Conservation (phyloP, 2,329 filamentous ascomycete genomes). For the Cercospora sesami region DNA sequence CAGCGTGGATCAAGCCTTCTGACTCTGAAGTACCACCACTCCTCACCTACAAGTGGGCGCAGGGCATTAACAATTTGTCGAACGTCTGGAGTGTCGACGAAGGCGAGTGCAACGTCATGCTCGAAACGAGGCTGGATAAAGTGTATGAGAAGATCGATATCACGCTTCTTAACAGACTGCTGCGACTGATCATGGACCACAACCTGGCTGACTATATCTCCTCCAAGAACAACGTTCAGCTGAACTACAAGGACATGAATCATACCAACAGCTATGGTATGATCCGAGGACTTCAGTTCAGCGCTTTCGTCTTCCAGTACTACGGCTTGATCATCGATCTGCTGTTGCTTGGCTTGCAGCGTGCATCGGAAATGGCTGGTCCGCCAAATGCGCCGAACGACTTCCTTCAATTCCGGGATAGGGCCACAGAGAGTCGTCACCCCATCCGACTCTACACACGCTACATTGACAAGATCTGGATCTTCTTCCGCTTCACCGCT, state of each 20-base stretch:
- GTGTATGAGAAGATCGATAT: constrained; percentile 99
- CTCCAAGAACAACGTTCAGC: constrained; percentile 97
- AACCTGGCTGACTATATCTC: constrained; percentile 99
- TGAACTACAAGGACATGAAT: constrained; percentile 99
- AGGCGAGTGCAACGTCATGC: constrained; percentile 97
- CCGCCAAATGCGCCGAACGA: constrained; percentile 93
- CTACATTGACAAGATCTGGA: constrained; percentile 98
- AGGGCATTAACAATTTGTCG: constrained; percentile 96
- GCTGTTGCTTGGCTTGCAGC: constrained; percentile 84
- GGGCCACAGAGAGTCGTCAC: constrained; percentile 86
- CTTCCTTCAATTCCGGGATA: constrained; percentile 94
- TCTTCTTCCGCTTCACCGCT: constrained; percentile 89
- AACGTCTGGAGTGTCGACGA: constrained; percentile 93
- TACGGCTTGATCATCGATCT: constrained; percentile 95
- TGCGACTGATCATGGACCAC: constrained; percentile 98
- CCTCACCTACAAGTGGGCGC: constrained; percentile 97
- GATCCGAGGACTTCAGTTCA: constrained; percentile 97
- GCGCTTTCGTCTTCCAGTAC: constrained; percentile 98
- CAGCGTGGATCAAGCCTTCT: constrained; percentile 98
- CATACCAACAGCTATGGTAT: constrained; percentile 98
- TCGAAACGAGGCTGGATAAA: constrained; percentile 97
- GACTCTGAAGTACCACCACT: constrained; percentile 96
- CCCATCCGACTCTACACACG: constrained; percentile 96
- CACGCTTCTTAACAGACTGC: constrained; percentile 86
- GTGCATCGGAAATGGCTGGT: constrained; percentile 96